These are phyloP conservation scores for Trametes versicolor DNA, from an alignment of 1,284 basidiomycete genomes.

Conservation along the genomic window DNA sequence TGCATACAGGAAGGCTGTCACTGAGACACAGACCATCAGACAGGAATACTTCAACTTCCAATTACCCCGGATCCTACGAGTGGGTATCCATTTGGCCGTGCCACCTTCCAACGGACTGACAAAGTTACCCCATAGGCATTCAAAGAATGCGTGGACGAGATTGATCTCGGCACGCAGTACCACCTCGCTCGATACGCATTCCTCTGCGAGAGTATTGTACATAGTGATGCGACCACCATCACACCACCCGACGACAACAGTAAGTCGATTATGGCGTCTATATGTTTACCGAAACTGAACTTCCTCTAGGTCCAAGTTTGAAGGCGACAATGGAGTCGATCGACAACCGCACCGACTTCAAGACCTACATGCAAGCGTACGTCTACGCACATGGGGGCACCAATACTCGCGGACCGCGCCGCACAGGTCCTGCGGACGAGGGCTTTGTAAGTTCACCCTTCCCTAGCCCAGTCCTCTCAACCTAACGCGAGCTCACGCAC, in stretches of 20 bases:
- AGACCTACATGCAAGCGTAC: slow-evolving; percentile 97
- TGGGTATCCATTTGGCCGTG: slow-evolving; percentile 50
- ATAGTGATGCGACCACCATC: slow-evolving; percentile 89
- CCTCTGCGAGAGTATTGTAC: slow-evolving; percentile 89
- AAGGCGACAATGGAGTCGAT: slow-evolving; percentile 91
- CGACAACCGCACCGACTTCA: slow-evolving; percentile 96
- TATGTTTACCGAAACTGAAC: not conserved
- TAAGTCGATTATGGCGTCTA: slow-evolving; percentile 4
- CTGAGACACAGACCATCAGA: slow-evolving; percentile 88
- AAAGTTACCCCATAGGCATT: slow-evolving; percentile 70
- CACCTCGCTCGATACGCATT: slow-evolving; percentile 96
- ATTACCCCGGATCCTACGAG: slow-evolving; percentile 91
- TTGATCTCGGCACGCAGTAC: slow-evolving; percentile 97
- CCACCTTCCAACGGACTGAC: not conserved
- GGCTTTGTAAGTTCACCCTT: slow-evolving; percentile 74
- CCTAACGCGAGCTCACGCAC: slow-evolving; percentile 12
- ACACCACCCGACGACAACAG: slow-evolving; percentile 75
- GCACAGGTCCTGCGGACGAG: slow-evolving; percentile 88
- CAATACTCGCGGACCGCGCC: slow-evolving; percentile 72
- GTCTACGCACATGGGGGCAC: slow-evolving; percentile 80
- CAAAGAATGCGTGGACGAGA: slow-evolving; percentile 96
- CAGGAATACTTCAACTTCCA: slow-evolving; percentile 99
- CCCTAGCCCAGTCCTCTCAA: not conserved
- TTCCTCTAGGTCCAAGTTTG: slow-evolving; percentile 71
- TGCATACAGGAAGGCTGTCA: slow-evolving; percentile 91